Evolutionary conservation across 495 filamentous ascomycete species (phyloP).

Genomic region (Trichoderma parareesei): DNA sequence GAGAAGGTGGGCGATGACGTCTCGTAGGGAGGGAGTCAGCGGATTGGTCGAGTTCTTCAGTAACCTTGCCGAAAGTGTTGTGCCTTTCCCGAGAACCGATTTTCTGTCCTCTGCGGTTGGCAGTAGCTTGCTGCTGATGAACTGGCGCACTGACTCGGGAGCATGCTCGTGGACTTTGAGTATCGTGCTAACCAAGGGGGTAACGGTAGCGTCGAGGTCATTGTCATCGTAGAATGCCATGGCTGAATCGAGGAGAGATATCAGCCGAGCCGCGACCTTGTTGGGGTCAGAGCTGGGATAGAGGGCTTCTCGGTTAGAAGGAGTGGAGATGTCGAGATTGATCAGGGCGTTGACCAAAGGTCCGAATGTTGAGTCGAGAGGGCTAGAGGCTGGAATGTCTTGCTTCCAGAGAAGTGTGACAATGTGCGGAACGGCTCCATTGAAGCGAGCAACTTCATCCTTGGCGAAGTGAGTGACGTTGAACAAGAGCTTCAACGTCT

Average conservation of each 20-base stretch:
- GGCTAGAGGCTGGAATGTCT: constrained; percentile 24
- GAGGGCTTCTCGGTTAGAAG: constrained; percentile 33
- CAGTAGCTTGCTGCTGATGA: constrained; percentile 57
- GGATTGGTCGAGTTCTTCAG: constrained; percentile 73
- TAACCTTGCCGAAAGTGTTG: constrained; percentile 67
- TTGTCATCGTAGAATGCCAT: constrained; percentile 50
- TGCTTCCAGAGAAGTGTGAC: constrained; percentile 56
- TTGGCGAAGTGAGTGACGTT: constrained; percentile 72
- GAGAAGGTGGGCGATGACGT: constrained; percentile 67
- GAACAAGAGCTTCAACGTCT: constrained; percentile 83
- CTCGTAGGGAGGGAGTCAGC: constrained; percentile 57
- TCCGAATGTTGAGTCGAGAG: constrained; percentile 39
- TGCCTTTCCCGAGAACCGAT: constrained; percentile 65
- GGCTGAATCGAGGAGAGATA: constrained; percentile 64
- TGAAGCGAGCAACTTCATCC: constrained; percentile 50
- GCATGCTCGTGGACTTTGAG: constrained; percentile 66
- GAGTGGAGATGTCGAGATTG: constrained; percentile 57
- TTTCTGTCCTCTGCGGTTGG: constrained; percentile 74
- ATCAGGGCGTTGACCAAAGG: constrained; percentile 72
- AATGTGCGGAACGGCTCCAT: constrained; percentile 59
- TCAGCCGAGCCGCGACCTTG: constrained; percentile 56
- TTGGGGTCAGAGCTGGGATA: constrained; percentile 61
- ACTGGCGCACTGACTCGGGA: constrained; percentile 48
- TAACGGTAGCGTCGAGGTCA: constrained; percentile 58
- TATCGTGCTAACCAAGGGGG: constrained; percentile 66